phyloP scores from a whole-genome alignment of 1,139 yeast genomes.

The Insectozyma bohioensis region DNA sequence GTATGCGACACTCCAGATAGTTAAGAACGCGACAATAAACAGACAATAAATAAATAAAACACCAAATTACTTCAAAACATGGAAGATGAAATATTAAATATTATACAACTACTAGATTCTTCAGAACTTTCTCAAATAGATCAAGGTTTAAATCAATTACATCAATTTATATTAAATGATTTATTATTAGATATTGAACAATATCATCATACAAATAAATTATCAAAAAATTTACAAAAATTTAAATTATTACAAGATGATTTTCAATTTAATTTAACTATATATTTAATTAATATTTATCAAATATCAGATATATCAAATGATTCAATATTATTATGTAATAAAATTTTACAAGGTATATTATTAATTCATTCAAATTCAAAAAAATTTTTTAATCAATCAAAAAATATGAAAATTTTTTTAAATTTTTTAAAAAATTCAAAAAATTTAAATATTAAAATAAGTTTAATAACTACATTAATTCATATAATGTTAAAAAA shows the following conservation, averaged over 20 bases:
- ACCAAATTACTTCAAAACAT: not conserved
- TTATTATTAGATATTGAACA: conserved; percentile 27
- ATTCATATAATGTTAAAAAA: conserved; percentile 62
- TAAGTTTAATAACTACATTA: conserved; percentile 54
- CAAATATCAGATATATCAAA: conserved; percentile 10
- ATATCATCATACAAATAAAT: conserved; percentile 16
- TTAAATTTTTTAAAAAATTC: conserved; percentile 23
- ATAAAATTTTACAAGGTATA: conserved; percentile 60
- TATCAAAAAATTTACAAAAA: conserved; percentile 25
- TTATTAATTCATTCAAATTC: conserved; percentile 61
- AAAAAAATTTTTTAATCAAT: conserved; percentile 43
- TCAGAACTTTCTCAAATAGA: conserved; percentile 4
- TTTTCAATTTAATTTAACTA: conserved; percentile 49
- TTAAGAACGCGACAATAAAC: no score
- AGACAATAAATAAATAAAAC: no score
- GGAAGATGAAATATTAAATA: conserved; percentile 2
- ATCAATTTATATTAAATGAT: conserved; percentile 17
- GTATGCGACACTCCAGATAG: no score
- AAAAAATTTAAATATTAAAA: conserved; percentile 23
- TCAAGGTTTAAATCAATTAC: conserved; percentile 17
- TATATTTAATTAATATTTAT: conserved; percentile 32
- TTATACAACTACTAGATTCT: conserved; percentile 20
- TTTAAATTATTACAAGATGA: conserved; percentile 52
- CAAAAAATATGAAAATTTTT: conserved; percentile 31
- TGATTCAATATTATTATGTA: conserved; percentile 22